Evolutionary conservation across 2,329 filamentous ascomycete genomes (phyloP).

Genomic region (Claviceps sp.): DNA sequence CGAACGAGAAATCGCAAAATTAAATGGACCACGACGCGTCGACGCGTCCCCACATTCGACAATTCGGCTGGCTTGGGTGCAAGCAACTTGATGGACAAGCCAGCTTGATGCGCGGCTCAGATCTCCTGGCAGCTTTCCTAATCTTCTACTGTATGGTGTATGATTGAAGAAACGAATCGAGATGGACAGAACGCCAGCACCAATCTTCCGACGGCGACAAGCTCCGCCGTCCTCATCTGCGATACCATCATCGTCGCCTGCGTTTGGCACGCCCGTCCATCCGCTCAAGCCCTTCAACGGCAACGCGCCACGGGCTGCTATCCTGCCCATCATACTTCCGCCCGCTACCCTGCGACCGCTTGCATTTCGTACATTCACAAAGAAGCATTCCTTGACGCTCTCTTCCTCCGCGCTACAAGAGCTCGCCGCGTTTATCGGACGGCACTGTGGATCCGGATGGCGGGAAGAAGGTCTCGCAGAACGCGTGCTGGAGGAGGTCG

Average conservation of each 20-base stretch:
- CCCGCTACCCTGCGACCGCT: slow-evolving; percentile 76
- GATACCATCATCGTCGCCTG: slow-evolving; percentile 79
- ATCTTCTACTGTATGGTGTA: too few relatives aligned
- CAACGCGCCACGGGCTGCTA: slow-evolving; percentile 42
- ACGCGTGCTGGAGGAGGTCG: slow-evolving; percentile 80
- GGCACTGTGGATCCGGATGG: slow-evolving; percentile 92
- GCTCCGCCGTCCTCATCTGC: slow-evolving; percentile 33
- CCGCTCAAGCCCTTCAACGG: slow-evolving; percentile 54
- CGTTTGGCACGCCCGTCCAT: slow-evolving; percentile 76
- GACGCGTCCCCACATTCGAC: not conserved
- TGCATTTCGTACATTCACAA: slow-evolving; percentile 91
- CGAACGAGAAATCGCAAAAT: slow-evolving; percentile 13
- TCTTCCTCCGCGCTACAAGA: slow-evolving; percentile 76
- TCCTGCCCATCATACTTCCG: slow-evolving; percentile 81
- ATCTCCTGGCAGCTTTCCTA: not conserved
- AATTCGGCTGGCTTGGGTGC: not conserved
- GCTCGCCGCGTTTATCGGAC: slow-evolving; percentile 79
- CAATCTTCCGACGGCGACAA: slow-evolving; percentile 24
- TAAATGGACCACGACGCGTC: slow-evolving; percentile 17
- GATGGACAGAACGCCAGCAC: slow-evolving; percentile 27
- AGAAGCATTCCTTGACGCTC: slow-evolving; percentile 90
- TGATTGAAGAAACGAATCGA: too few relatives aligned
- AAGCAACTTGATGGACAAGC: not conserved
- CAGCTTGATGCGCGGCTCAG: not conserved
- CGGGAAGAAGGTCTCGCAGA: slow-evolving; percentile 89